Base-by-base conservation (phyloP, 495 filamentous ascomycete species). In the Trichoderma erinaceum region DNA sequence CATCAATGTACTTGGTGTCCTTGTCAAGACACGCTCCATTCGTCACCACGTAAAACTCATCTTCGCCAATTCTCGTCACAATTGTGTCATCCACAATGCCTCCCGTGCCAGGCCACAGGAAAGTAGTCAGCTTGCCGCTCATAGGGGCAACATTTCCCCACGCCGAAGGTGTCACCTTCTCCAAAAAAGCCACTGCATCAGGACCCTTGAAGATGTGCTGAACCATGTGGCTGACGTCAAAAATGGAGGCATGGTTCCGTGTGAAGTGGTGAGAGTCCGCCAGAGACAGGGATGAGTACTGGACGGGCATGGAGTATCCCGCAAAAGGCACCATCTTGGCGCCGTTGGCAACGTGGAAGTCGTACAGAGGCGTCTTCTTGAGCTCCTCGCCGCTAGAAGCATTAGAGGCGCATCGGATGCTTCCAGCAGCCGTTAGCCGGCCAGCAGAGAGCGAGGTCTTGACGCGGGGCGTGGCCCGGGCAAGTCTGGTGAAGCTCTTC, bases 281-380 rank as follows among this genome's bases (percentile, higher is more conserved):
- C 70, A 97, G 86, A 73, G 86, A 85, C 69, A 91, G 82, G 69
- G 88, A 87, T 29, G 81, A 74, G 79, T 98, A 99, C 71, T 93
- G 89, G 32, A 99, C 86, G 21, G 95, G 96, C 95, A 99, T 98
- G 66, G 84, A 82, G 80, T 88, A 98, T 70, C 93, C 93, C 67
- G 90, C 94, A 75, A 97, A 99, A n/a, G 91, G 91, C 67, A 98
- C 93, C 88, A 99, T 96, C 79, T 96, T 97, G 52, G 84, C 95
- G 71, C 92, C 92, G 74, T 91, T 79, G 41, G 80, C 78, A 66
- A 92, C 70, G 76, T 99, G 94, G 29, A 98, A 80, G 72, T 93
- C 88, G 80, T 96, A 89, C 50, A 99, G 85, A 38, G 89, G 87
- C 2, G 95, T 99, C 75, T 86, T 89, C 41, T 76, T 79, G 71